A percentile compares a stretch with the other conserved stretches of the same genome.
These are phyloP conservation scores for Monosporozyma solicola DNA, from an alignment of 805 yeast genomes.

Conservation along the genomic window DNA sequence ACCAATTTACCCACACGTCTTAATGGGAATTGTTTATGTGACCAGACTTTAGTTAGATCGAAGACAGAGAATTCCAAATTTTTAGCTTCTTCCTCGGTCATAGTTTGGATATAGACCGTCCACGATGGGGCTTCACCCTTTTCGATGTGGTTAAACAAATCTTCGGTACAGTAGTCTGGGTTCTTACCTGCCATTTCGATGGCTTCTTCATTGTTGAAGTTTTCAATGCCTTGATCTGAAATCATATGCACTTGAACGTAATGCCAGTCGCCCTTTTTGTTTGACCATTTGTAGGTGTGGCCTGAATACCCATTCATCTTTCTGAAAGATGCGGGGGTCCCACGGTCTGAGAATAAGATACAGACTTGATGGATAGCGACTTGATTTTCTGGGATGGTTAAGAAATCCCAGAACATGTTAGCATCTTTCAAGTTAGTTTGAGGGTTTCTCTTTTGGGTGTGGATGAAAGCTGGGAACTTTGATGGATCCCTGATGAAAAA, in stretches of 20 bases:
- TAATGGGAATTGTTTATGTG: constrained; percentile 77
- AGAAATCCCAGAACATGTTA: constrained; percentile 78
- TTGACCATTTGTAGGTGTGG: constrained; percentile 55
- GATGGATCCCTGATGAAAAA: constrained; percentile 57
- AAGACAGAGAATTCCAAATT: constrained; percentile 71
- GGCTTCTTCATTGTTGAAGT: constrained; percentile 57
- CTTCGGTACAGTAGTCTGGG: constrained; percentile 78
- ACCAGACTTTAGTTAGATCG: constrained; percentile 90
- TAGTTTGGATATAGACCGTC: constrained; percentile 78
- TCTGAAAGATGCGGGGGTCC: constrained; percentile 48
- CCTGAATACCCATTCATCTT: constrained; percentile 60
- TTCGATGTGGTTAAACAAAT: constrained; percentile 69
- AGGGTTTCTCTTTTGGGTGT: constrained; percentile 64
- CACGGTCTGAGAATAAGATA: constrained; percentile 54
- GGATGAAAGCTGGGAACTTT: constrained; percentile 57
- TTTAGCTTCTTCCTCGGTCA: constrained; percentile 77
- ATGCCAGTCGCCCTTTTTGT: constrained; percentile 42
- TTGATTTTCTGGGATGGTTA: constrained; percentile 50
- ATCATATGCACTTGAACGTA: constrained; percentile 51
- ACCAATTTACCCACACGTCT: constrained; percentile 76
- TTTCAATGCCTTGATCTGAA: constrained; percentile 46
- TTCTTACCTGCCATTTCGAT: constrained; percentile 58
- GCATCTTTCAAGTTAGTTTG: constrained; percentile 69
- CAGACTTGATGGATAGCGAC: constrained; percentile 70
- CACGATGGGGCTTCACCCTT: constrained; percentile 73